Evolutionary conservation across 108 stramenopile species (phyloP).

Genomic region (Parmales sp.): DNA sequence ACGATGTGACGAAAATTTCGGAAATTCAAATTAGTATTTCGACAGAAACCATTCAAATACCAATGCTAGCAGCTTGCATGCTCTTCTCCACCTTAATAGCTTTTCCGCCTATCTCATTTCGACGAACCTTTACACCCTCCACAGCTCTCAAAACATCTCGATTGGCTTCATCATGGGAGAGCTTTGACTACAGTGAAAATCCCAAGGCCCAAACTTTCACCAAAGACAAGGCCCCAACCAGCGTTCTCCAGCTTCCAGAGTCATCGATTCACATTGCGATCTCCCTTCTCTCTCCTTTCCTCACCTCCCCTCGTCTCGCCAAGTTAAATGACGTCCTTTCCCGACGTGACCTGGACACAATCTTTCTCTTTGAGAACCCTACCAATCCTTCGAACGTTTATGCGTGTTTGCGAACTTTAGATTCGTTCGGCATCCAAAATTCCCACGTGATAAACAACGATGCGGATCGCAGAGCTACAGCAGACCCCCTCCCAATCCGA

Average conservation of each 20-base stretch:
- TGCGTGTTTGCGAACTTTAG: constrained; percentile 84
- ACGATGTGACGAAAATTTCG: too few species aligned
- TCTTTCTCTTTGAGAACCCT: constrained; percentile 85
- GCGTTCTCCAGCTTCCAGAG: not conserved
- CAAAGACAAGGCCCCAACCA: not conserved
- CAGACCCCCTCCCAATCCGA: not conserved
- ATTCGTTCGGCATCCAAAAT: constrained; percentile 40
- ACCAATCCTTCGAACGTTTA: constrained; percentile 85
- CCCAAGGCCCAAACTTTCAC: not conserved
- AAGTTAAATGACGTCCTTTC: not conserved
- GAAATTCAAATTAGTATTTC: too few species aligned
- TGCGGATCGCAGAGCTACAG: not conserved
- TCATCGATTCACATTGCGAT: not conserved
- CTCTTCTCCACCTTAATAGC: too few species aligned
- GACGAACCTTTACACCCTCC: too few species aligned
- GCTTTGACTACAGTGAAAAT: not conserved
- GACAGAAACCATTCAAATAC: too few species aligned
- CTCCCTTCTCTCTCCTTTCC: too few species aligned
- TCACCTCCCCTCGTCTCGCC: not conserved
- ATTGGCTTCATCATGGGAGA: too few species aligned
- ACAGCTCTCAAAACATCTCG: too few species aligned
- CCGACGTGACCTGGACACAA: not conserved
- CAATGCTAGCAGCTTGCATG: too few species aligned
- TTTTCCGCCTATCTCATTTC: too few species aligned
- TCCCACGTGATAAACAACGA: constrained; percentile 17